These are phyloP conservation scores for Tillandsia fasciculata DNA, from an alignment of 176 grass and related monocot genomes.

Conservation along the genomic window DNA sequence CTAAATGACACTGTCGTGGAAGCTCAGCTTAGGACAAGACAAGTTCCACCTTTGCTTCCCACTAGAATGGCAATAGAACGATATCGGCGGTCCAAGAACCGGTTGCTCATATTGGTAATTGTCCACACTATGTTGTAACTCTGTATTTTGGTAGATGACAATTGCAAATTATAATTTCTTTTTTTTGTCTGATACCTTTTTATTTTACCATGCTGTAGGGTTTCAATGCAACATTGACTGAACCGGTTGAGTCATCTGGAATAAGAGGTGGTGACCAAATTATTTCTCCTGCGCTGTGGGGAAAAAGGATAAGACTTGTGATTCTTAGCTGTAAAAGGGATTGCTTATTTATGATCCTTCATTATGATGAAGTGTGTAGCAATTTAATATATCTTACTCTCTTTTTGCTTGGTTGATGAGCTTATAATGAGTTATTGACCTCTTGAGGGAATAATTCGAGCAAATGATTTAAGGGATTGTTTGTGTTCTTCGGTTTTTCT, in stretches of 20 bases:
- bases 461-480: no score
- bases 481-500: no score
- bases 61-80: conserved; percentile 33
- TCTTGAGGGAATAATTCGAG: no score
- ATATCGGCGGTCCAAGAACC: conserved; percentile 51
- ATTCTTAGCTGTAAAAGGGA: no score
- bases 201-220: conserved; percentile 39
- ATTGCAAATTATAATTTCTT: background rate
- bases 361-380: no score
- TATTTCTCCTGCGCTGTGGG: conserved; percentile 25
- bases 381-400: no score
- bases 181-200: background rate
- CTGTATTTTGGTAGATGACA: background rate
- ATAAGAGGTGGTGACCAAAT: conserved; percentile 79
- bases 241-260: conserved; percentile 86
- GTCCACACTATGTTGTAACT: background rate
- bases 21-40: no score
- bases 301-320: no score
- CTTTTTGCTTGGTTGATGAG: no score
- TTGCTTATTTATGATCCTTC: no score
- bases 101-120: conserved; percentile 85
- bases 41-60: conserved; percentile 35
- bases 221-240: conserved; percentile 95
- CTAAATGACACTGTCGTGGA: no score
- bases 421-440: no score